These are phyloP conservation scores for Lactarius sp. DNA, from an alignment of 768 basidiomycete species.

Conservation along the genomic window DNA sequence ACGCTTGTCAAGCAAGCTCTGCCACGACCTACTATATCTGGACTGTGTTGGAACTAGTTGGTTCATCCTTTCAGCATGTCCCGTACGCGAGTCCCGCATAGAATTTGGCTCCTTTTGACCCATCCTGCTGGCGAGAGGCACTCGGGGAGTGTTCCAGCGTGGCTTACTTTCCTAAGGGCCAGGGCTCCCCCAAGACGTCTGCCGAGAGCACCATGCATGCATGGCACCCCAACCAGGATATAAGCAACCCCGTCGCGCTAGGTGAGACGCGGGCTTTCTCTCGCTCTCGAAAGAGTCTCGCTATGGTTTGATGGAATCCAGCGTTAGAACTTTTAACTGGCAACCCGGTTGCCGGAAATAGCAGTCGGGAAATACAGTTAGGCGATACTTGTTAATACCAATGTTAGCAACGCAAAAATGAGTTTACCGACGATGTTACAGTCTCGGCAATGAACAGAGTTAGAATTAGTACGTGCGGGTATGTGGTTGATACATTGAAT, in stretches of 20 bases:
- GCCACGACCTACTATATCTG: not conserved
- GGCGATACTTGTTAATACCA: not conserved
- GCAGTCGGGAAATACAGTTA: no score
- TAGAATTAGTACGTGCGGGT: not conserved
- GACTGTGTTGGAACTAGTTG: not conserved
- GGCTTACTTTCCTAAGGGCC: not conserved
- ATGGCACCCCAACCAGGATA: no score
- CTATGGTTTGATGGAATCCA: not conserved
- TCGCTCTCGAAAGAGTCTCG: not conserved
- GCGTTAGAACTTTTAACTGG: no score
- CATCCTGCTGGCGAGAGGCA: not conserved
- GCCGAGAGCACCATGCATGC: no score
- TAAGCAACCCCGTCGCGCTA: no score
- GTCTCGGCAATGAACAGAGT: not conserved
- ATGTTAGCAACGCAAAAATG: not conserved
- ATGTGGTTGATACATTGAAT: not conserved
- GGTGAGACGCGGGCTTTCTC: no score
- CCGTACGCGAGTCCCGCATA: not conserved
- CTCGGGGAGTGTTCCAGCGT: not conserved
- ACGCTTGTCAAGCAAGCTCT: not conserved
- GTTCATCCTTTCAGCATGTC: not conserved
- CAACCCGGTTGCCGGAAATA: not conserved
- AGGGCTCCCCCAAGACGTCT: not conserved
- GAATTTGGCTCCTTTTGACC: not conserved
- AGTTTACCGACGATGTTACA: not conserved